A percentile compares a stretch with the other conserved stretches of the same genome.
Evolutionary conservation across 1,139 yeast species (phyloP).

Genomic region (Spathaspora sp.): DNA sequence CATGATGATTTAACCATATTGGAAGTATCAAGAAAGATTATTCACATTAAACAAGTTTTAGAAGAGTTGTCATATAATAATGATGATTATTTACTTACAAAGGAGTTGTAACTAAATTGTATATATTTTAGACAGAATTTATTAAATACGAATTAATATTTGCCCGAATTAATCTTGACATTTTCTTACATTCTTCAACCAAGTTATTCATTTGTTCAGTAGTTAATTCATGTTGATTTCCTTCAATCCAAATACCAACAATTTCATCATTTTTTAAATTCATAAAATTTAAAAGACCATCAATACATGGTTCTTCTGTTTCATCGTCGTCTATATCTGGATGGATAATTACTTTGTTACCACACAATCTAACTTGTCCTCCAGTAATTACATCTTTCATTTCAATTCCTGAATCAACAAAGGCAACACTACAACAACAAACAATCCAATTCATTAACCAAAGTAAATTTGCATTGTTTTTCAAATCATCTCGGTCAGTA

Average conservation of each 20-base stretch:
- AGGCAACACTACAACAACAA: constrained; percentile 68
- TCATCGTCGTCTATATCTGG: constrained; percentile 16
- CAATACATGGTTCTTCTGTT: constrained; percentile 21
- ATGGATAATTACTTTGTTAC: constrained; percentile 16
- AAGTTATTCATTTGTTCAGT: constrained; percentile 28
- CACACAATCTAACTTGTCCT: constrained; percentile 46
- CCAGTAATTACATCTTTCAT: constrained; percentile 75
- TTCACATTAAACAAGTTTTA: constrained; percentile 41
- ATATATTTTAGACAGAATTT: constrained; percentile 7
- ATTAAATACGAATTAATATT: constrained; percentile 39
- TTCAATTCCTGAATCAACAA: constrained; percentile 83
- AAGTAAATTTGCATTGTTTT: constrained; percentile 33
- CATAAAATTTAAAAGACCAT: constrained; percentile 52
- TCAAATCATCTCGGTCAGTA: constrained; percentile 11
- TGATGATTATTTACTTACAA: constrained; percentile 7
- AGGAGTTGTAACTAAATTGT: constrained; percentile 1
- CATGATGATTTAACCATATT: constrained; percentile 33
- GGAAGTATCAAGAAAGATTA: constrained; percentile 41
- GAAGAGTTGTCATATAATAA: constrained; percentile 40
- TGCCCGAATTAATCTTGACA: constrained; percentile 45
- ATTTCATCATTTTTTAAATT: constrained; percentile 53
- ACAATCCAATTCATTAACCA: constrained; percentile 46
- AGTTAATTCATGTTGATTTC: constrained; percentile 27
- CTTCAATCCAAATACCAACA: constrained; percentile 58
- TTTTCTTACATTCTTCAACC: constrained; percentile 39